phyloP scores from a whole-genome alignment of 129 eudicot species.

The sunflower (Helianthus annuus) region HanXRQr2.0-SUNRISE NC_035441.2:162324039-162324538 shows the following conservation, averaged over 20 bases:
- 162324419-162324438: conserved; percentile 50
- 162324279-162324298: conserved; percentile 69
- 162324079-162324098: too few relatives aligned
- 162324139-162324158: too few relatives aligned
- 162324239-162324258: conserved; percentile 61
- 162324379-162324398: conserved; percentile 60
- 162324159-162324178: too few relatives aligned
- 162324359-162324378: conserved; percentile 62
- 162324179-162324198: too few relatives aligned
- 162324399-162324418: conserved; percentile 66
- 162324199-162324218: background rate
- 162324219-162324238: conserved; percentile 67
- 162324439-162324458: conserved; percentile 56
- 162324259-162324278: conserved; percentile 61
- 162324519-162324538: too few relatives aligned
- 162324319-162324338: conserved; percentile 61
- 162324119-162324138: too few relatives aligned
- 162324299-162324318: conserved; percentile 61
- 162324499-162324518: too few relatives aligned
- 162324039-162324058: too few relatives aligned
- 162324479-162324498: conserved; percentile 57
- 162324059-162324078: too few relatives aligned
- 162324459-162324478: conserved; percentile 69
- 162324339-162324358: conserved; percentile 63
- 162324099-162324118: too few relatives aligned